Conservation (phyloP, 1,284 basidiomycete genomes). For the Vanrija humicola region DNA sequence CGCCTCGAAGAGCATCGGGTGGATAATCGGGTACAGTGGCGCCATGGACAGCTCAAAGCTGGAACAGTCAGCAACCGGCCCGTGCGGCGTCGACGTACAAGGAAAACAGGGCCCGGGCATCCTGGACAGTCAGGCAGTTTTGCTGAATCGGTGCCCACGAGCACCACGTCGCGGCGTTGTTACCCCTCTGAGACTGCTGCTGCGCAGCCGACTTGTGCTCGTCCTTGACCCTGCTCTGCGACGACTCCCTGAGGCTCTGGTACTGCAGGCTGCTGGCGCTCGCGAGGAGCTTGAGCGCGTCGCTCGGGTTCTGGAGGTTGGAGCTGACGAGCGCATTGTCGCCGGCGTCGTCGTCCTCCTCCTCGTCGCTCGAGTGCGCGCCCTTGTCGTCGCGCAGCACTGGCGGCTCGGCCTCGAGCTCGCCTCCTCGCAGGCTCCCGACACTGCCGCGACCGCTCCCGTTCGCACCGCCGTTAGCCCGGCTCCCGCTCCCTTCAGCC, state of each 20-base stretch:
- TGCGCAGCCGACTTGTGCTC: neutral
- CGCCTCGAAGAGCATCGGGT: conserved; percentile 6
- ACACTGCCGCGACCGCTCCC: neutral
- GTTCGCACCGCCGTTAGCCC: too few species aligned
- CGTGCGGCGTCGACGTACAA: conserved; percentile 2
- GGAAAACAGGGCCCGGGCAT: conserved; percentile 5
- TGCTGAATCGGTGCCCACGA: conserved; percentile 9
- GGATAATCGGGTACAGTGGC: conserved; percentile 10
- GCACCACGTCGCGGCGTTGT: conserved; percentile 5
- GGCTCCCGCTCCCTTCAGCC: too few species aligned
- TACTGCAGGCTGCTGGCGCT: conserved; percentile 10
- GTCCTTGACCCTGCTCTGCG: too few species aligned
- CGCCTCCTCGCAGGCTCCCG: neutral
- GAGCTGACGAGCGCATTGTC: conserved; percentile 7
- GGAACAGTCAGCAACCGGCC: neutral
- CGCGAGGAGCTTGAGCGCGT: conserved; percentile 12
- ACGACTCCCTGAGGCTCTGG: neutral
- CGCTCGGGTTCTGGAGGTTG: conserved; percentile 12
- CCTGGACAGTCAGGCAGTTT: conserved; percentile 5
- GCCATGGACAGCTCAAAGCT: conserved; percentile 16
- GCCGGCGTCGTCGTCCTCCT: neutral
- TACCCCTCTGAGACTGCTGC: neutral
- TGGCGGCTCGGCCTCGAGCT: neutral
- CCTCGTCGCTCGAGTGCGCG: conserved; percentile 5
- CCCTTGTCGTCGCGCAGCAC: neutral